Base-by-base conservation (phyloP, 202 grass and related monocot species). In the Sporobolus alterniflorus region DNA sequence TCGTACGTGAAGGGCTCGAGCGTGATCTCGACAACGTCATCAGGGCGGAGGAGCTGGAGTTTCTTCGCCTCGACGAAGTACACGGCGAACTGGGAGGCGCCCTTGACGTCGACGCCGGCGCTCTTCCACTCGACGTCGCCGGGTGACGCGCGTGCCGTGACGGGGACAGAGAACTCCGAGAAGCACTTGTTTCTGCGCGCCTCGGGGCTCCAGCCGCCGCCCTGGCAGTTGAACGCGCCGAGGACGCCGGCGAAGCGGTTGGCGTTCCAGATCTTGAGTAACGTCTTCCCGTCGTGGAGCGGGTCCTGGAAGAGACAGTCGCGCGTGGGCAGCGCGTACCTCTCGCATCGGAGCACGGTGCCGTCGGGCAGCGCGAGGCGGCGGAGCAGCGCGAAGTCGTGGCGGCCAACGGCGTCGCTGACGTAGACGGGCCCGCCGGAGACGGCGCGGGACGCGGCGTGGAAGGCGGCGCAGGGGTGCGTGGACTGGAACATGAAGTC, bases 401-500 rank as follows among this genome's bases (percentile, higher is more conserved):
- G 96, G 15, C 60, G 51, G 2, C 96, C 96, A 11, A 98, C 92
- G 5, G 91, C 22, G 91, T 98, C 96, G 67, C 89, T 92, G 69
- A 95, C 73, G 78, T 98, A 98, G 71, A 98, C 3, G 0, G 96
- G 96, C 1, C 96, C 93, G 69, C 96, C 96, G 50, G 96, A 98
- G 75, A 95, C 81, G 71, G 96, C 93, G 18, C 96, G 96, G 18
- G 96, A 98, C 1, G 93, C 96, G 68, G 91, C 96, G 71, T 98
- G 96, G 84, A 98, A 98, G 24, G 84, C 76, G 1, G 96, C 96
- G 50, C 92, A 98, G 32, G 92, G 89, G 79, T 98, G 96, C 13
- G 84, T 98, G 51, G 92, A 95, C 78, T 98, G 96, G 89, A 98
- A 98, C 96, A 98, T 95, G 87, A 98, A 98, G 85, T 98, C 96